A percentile compares a stretch with the other conserved stretches of the same genome.
phyloP scores from a whole-genome alignment of 345 rosid genomes.

The Streptanthus diversifolius region DNA sequence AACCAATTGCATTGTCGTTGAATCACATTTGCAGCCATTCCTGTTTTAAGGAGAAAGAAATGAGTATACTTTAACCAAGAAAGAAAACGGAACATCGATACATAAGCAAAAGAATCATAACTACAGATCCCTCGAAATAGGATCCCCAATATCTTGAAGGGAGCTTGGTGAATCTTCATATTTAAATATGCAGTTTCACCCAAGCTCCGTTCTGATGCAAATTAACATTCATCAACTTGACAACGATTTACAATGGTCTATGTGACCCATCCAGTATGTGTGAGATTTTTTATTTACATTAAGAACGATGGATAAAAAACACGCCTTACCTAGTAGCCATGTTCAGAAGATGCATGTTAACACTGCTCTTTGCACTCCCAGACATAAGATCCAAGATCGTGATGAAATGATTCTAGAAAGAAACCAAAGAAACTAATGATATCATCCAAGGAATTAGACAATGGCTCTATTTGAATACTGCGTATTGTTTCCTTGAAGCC shows the following conservation, averaged over 20 bases:
- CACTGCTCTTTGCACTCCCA: constrained; percentile 55
- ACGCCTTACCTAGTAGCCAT: constrained; percentile 64
- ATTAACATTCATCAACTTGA: constrained; percentile 1
- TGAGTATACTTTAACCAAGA: not conserved
- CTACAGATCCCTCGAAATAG: not conserved
- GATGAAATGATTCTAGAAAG: constrained; percentile 66
- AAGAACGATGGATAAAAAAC: not conserved
- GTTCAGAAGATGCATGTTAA: constrained; percentile 65
- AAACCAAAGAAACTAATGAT: constrained; percentile 16
- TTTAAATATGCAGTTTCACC: not conserved
- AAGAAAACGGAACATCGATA: not conserved
- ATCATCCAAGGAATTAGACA: not conserved
- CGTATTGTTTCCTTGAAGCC: not conserved
- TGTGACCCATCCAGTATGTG: not conserved
- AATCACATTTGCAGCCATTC: constrained; percentile 52
- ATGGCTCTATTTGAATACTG: not conserved
- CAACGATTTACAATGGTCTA: not conserved
- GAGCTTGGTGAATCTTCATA: not conserved
- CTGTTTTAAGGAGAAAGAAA: constrained; percentile 43
- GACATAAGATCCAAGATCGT: constrained; percentile 71
- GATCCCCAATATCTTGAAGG: constrained; percentile 11
- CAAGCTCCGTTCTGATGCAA: not conserved
- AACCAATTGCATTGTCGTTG: constrained; percentile 59
- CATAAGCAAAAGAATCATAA: not conserved
- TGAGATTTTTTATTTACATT: not conserved